These are phyloP conservation scores for Pyrenochaeta sp. DNA, from an alignment of 2,329 filamentous ascomycete species.

Conservation along the genomic window DNA sequence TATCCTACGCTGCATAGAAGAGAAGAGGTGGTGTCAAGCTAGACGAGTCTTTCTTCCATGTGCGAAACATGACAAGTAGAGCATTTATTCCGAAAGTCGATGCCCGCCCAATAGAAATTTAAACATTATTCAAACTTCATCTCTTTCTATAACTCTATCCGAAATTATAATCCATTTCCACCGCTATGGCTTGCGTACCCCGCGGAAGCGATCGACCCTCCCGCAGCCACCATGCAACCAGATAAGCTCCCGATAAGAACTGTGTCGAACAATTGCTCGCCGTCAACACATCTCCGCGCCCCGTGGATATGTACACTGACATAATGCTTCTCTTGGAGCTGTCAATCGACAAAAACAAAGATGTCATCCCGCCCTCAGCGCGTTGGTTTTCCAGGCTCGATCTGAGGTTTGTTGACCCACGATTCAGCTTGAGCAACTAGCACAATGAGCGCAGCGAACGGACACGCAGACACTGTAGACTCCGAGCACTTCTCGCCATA, in stretches of 20 bases:
- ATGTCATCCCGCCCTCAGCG: conserved; percentile 47
- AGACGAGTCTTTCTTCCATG: background rate
- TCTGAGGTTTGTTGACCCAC: background rate
- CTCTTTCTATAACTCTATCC: too few relatives aligned
- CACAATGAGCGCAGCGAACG: conserved; percentile 14
- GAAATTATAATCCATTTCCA: too few relatives aligned
- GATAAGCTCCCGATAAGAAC: conserved; percentile 24
- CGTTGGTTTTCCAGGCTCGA: conserved; percentile 18
- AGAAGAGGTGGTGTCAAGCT: background rate
- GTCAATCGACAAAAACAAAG: conserved; percentile 29
- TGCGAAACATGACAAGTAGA: background rate
- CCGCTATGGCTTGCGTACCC: background rate
- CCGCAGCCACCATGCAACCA: conserved; percentile 11
- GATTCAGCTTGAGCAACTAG: background rate
- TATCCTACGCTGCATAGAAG: too few relatives aligned
- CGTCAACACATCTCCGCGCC: conserved; percentile 47
- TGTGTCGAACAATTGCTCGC: conserved; percentile 8
- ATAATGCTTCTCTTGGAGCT: conserved; percentile 10
- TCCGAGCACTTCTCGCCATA: conserved; percentile 66
- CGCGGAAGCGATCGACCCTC: conserved; percentile 2
- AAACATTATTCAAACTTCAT: too few relatives aligned
- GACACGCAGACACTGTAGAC: conserved; percentile 30
- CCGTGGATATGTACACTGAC: conserved; percentile 43
- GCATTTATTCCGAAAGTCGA: too few relatives aligned
- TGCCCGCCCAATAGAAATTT: too few relatives aligned